Percentiles rank a stretch among this genome's conserved stretches.
Evolutionary conservation across 2,329 filamentous ascomycete species (phyloP).

Genomic region (Celoporthe dispersa): DNA sequence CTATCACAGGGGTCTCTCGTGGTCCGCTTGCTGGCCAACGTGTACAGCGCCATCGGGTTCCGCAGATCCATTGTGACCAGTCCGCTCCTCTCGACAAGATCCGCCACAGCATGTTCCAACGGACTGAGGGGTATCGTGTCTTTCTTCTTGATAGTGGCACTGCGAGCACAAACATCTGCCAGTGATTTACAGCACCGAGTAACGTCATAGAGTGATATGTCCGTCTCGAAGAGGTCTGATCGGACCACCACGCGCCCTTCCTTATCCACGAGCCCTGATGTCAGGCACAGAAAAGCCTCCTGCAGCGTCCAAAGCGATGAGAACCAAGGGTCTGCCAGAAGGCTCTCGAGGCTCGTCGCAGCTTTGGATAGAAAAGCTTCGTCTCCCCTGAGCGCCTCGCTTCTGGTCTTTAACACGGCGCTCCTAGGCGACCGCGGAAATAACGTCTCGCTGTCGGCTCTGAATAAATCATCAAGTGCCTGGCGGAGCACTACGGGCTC

Average conservation of each 20-base stretch:
- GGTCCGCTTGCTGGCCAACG: constrained; percentile 8
- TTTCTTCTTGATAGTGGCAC: neutral
- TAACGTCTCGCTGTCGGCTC: neutral
- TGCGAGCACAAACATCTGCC: neutral
- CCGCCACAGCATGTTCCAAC: neutral
- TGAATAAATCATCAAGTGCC: neutral
- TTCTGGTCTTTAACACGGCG: neutral
- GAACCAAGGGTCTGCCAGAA: constrained; percentile 14
- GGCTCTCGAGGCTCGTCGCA: neutral
- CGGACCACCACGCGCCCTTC: neutral
- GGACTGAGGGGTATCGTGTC: neutral
- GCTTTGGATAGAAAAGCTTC: constrained; percentile 5
- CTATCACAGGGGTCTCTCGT: neutral
- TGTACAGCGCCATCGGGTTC: constrained; percentile 16
- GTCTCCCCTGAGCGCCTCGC: neutral
- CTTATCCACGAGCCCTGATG: neutral
- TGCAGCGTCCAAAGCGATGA: constrained; percentile 13
- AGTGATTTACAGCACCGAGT: neutral
- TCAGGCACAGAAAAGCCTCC: constrained; percentile 13
- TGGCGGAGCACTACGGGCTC: neutral
- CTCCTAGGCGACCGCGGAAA: constrained; percentile 1
- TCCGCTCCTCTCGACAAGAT: constrained; percentile 2
- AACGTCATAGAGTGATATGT: constrained; percentile 6
- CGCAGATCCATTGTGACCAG: neutral
- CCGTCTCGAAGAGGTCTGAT: neutral